Percentiles rank a stretch among this genome's conserved stretches.
These are phyloP conservation scores for Aureobasidium sp. DNA, from an alignment of 2,329 filamentous ascomycete species.

Conservation along the genomic window DNA sequence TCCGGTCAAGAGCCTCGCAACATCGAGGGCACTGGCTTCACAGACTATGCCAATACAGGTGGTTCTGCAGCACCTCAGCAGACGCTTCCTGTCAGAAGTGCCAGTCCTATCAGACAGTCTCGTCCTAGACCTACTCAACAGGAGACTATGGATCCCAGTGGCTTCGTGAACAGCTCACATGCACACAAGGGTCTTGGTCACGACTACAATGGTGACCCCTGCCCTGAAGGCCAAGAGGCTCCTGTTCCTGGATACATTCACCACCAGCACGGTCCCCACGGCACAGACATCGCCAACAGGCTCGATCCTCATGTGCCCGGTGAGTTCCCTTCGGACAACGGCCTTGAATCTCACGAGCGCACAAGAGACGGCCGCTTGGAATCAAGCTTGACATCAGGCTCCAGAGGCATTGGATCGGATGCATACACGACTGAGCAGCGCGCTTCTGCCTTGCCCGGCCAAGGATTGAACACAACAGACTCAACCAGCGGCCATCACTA, in stretches of 20 bases:
- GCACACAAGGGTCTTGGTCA: slow-evolving; percentile 19
- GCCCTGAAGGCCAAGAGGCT: slow-evolving; percentile 11
- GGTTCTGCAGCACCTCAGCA: slow-evolving; percentile 5
- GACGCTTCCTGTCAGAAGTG: slow-evolving; percentile 3
- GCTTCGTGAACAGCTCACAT: not conserved
- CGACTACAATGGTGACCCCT: slow-evolving; percentile 20
- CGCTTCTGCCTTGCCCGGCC: not conserved
- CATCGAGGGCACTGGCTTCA: not conserved
- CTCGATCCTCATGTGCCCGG: slow-evolving; percentile 29
- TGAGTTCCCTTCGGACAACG: slow-evolving; percentile 22
- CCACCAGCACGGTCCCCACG: slow-evolving; percentile 23
- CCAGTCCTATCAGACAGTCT: not conserved
- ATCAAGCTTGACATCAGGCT: not conserved
- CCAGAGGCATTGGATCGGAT: not conserved
- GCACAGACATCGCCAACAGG: slow-evolving; percentile 23
- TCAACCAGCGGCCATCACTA: slow-evolving; percentile 13
- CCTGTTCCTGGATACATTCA: slow-evolving; percentile 4
- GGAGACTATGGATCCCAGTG: slow-evolving; percentile 4
- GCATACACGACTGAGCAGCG: slow-evolving; percentile 15
- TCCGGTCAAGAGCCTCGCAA: slow-evolving; percentile 1
- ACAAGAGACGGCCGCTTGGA: not conserved
- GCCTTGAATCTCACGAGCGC: slow-evolving; percentile 16
- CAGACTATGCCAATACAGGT: slow-evolving; percentile 10
- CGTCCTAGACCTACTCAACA: not conserved
- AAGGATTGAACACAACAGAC: not conserved